Evolutionary conservation across 2,329 filamentous ascomycete genomes (phyloP).

Genomic region (Colletotrichum musae): DNA sequence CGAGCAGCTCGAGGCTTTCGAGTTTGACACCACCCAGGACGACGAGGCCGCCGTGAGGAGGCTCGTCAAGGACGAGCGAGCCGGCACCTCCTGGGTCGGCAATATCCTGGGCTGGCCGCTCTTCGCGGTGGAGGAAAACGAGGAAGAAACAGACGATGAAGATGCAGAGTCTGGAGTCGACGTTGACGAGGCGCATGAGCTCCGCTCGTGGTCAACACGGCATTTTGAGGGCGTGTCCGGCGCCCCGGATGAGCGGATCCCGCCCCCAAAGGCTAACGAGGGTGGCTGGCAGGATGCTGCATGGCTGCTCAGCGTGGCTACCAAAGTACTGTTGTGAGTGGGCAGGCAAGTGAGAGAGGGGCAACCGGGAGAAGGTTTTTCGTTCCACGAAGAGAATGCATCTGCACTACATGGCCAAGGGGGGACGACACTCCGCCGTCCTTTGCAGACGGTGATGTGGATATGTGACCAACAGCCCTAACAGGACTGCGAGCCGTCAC

Average conservation of each 20-base stretch:
- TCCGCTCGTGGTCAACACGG: slow-evolving; percentile 51
- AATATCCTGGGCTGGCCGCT: slow-evolving; percentile 71
- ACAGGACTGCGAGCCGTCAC: slow-evolving; percentile 28
- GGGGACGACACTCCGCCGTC: background rate
- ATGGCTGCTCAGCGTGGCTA: slow-evolving; percentile 77
- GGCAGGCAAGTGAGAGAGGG: background rate
- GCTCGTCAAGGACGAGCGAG: slow-evolving; percentile 67
- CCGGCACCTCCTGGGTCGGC: slow-evolving; percentile 71
- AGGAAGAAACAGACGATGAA: slow-evolving; percentile 63
- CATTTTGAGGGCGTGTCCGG: slow-evolving; percentile 59
- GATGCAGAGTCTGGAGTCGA: slow-evolving; percentile 49
- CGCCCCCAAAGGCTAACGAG: slow-evolving; percentile 64
- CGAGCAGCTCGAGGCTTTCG: slow-evolving; percentile 70
- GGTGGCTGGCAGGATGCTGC: slow-evolving; percentile 77
- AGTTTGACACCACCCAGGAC: slow-evolving; percentile 64
- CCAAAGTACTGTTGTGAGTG: slow-evolving; percentile 70
- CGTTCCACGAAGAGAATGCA: slow-evolving; percentile 2
- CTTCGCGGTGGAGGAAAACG: slow-evolving; percentile 74
- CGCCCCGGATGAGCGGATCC: slow-evolving; percentile 62
- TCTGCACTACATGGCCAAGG: slow-evolving; percentile 1
- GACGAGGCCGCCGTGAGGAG: slow-evolving; percentile 73
- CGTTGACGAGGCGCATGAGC: slow-evolving; percentile 47
- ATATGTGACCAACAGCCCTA: slow-evolving; percentile 28
- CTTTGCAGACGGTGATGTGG: slow-evolving; percentile 30
- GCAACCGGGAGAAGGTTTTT: background rate